These are phyloP conservation scores for Exobasidium rhododendri DNA, from an alignment of 1,284 basidiomycete species.

Conservation along the genomic window DNA sequence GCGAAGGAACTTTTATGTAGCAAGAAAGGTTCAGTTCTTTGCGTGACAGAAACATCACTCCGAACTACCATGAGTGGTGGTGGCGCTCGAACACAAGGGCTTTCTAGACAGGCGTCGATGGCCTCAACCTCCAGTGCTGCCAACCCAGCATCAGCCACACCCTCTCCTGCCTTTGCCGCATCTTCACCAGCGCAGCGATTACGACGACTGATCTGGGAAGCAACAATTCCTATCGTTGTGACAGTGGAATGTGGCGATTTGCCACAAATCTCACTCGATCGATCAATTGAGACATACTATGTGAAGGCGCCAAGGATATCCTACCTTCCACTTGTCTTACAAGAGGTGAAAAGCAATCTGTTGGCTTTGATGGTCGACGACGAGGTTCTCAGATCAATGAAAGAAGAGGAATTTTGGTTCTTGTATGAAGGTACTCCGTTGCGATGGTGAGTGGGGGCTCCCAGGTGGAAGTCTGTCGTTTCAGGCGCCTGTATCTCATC, in stretches of 20 bases:
- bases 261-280: constrained; percentile 24
- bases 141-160: neutral
- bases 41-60: no score
- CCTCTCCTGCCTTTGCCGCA: neutral
- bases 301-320: constrained; percentile 33
- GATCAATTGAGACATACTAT: constrained; percentile 30
- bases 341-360: constrained; percentile 31
- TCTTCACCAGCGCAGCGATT: constrained; percentile 15
- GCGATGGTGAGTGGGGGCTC: constrained; percentile 21
- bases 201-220: constrained; percentile 34
- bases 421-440: constrained; percentile 39
- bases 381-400: constrained; percentile 19
- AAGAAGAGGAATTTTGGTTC: constrained; percentile 43
- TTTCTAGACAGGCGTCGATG: constrained; percentile 5
- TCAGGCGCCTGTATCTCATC: neutral
- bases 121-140: neutral
- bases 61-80: neutral
- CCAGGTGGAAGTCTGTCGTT: neutral
- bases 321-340: constrained; percentile 40
- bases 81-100: neutral
- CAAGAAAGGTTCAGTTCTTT: no score
- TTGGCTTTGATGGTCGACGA: constrained; percentile 33
- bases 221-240: constrained; percentile 37
- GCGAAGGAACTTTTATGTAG: no score
- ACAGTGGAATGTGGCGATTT: constrained; percentile 27